Percentiles rank a stretch among this genome's conserved stretches.
Evolutionary conservation across 192 early-diverging fungal species (phyloP).

Genomic region (Geranomyces michiganensis): DNA sequence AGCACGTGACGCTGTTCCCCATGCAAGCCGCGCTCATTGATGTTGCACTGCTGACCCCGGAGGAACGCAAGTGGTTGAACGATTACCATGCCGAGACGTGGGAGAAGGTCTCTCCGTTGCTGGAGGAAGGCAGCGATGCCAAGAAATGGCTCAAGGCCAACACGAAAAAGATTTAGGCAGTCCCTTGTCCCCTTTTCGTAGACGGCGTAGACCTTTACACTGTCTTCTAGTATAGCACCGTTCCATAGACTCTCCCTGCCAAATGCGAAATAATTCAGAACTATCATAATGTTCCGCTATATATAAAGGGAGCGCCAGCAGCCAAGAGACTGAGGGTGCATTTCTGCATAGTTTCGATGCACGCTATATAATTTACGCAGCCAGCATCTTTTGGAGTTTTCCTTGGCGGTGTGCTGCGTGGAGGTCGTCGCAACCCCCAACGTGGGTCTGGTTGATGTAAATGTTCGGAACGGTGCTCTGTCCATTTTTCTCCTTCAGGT

Average conservation of each 20-base stretch:
- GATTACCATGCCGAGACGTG: constrained; percentile 76
- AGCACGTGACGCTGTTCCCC: constrained; percentile 85
- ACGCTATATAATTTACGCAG: too few species aligned
- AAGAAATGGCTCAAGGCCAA: constrained; percentile 85
- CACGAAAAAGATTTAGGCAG: constrained; percentile 42
- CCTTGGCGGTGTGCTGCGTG: constrained; percentile 36
- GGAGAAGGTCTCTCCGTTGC: constrained; percentile 77
- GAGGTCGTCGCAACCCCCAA: constrained; percentile 50
- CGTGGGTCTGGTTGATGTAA: constrained; percentile 44
- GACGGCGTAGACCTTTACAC: too few species aligned
- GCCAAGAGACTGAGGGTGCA: too few species aligned
- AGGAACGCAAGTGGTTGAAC: constrained; percentile 88
- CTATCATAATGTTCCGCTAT: too few species aligned
- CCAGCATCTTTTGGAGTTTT: constrained; percentile 35
- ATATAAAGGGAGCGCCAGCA: too few species aligned
- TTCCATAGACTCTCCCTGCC: too few species aligned
- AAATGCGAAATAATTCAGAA: too few species aligned
- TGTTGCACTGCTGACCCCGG: constrained; percentile 63
- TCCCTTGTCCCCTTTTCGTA: too few species aligned
- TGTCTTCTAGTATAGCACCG: too few species aligned
- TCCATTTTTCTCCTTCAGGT: constrained; percentile 39
- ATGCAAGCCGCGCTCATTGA: constrained; percentile 86
- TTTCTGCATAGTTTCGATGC: too few species aligned
- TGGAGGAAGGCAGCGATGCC: constrained; percentile 66
- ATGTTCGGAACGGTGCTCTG: constrained; percentile 57